Evolutionary conservation across 768 basidiomycete species (phyloP), one percentile per base, ranked within the genome.

Genomic region (Suillus ampliporus): DNA sequence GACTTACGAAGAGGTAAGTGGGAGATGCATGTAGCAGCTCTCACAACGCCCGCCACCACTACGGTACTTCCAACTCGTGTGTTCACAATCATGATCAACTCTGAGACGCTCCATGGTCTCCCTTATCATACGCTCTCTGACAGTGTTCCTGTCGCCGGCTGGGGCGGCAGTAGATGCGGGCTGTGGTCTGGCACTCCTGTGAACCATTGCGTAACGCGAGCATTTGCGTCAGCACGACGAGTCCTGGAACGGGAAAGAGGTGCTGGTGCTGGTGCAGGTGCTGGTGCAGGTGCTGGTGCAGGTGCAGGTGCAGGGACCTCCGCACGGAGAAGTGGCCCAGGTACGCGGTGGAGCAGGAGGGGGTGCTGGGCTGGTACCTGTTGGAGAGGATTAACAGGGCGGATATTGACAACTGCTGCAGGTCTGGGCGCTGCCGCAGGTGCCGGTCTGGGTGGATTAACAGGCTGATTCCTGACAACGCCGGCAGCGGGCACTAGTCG

Each of bases 1-100:
- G 26, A 76, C 84, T 70, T 64, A 89, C 88, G 68, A 83, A 72
- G 46, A 89, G 72, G 71, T 78, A 89, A 71, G 15, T 0, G 74
- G 78, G 10, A 88, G 68, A 56, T 73, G 58, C 52, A 71, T 61
- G 15, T 73, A 69, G 63, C 87, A 88, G 60, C 70, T 77, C 57
- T 86, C 80, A 57, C 87, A 88, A 11, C 31, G 54, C 5, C 81
- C 83, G 0, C 77, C 78, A 0, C 84, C 85, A 2, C 69, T 1
- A 0, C 79, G 74, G 43, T 80, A 79, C 28, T 66, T 72, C 86
- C 87, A 89, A 0, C n/a, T 54, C 51, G 72, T 74, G 4, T 80
- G 75, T 13, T 63, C 19, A 61, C 89, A 90, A 3, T 86, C 80
- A 67, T 90, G 89, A 62, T 85, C 81, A 6, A 76, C 72, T 10